These are phyloP conservation scores for Salix purpurea DNA, from an alignment of 345 rosid genomes.

Conservation along the genomic window DNA sequence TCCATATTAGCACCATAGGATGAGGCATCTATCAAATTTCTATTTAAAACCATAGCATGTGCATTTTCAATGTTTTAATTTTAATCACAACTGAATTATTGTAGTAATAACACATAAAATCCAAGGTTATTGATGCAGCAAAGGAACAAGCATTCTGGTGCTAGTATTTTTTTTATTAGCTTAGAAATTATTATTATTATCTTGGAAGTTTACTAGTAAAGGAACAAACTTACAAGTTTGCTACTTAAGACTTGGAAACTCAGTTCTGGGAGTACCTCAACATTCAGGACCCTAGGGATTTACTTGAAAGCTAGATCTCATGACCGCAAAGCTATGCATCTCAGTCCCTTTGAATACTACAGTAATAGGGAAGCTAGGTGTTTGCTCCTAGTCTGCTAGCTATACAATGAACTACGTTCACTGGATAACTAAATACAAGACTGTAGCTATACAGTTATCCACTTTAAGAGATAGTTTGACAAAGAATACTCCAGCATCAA, in stretches of 20 bases:
- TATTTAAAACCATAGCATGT: background rate
- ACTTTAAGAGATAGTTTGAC: background rate
- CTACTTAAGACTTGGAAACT: background rate
- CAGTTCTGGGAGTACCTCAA: background rate
- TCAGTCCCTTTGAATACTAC: background rate
- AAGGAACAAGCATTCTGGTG: no score
- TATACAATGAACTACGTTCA: background rate
- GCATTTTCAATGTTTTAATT: background rate
- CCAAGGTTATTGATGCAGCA: no score
- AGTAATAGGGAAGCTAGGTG: background rate
- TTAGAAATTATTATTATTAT: no score
- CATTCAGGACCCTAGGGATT: background rate
- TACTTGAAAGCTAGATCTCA: background rate
- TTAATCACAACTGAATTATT: background rate
- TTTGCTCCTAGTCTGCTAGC: background rate
- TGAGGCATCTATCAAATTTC: background rate
- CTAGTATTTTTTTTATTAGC: no score
- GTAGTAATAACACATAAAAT: background rate
- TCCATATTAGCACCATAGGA: background rate
- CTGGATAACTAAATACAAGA: background rate
- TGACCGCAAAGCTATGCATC: background rate
- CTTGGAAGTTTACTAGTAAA: no score
- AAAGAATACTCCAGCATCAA: background rate
- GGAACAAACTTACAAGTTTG: no score
- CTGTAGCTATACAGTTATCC: background rate